Evolutionary conservation across 495 filamentous ascomycete genomes (phyloP).

Genomic region (Daldinia childiae): DNA sequence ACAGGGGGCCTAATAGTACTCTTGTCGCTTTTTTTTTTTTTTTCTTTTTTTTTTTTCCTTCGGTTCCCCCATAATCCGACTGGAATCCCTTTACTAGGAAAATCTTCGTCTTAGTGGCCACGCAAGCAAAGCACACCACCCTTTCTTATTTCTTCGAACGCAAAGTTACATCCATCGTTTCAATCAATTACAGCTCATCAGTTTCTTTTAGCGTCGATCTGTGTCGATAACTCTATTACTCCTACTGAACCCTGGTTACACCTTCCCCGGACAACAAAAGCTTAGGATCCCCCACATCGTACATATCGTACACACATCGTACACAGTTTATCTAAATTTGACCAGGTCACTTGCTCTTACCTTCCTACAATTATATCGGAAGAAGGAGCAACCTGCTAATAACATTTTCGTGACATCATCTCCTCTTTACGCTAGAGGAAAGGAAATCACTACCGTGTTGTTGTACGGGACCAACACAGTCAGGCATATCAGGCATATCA

Average conservation of each 20-base stretch:
- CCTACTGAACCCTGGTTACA: conserved; percentile 13
- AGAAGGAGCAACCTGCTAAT: not conserved
- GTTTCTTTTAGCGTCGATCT: conserved; percentile 28
- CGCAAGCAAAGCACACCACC: conserved; percentile 18
- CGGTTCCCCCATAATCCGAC: conserved; percentile 22
- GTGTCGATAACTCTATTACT: conserved; percentile 33
- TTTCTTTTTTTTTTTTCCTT: too few species aligned
- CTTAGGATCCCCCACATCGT: conserved; percentile 34
- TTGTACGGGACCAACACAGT: not conserved
- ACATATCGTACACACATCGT: not conserved
- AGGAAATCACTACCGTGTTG: not conserved
- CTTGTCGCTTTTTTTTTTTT: conserved; percentile 13
- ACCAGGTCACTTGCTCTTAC: conserved; percentile 5
- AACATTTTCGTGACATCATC: not conserved
- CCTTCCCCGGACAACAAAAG: conserved; percentile 34
- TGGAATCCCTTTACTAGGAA: conserved; percentile 8
- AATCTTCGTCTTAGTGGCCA: conserved; percentile 14
- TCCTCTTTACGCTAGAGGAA: not conserved
- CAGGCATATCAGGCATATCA: not conserved
- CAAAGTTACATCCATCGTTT: conserved; percentile 28
- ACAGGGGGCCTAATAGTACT: conserved; percentile 1
- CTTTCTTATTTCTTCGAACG: conserved; percentile 4
- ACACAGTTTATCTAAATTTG: conserved; percentile 1
- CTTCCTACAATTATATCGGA: not conserved
- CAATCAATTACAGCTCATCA: conserved; percentile 24